Evolutionary conservation across 805 yeast genomes (phyloP).

Genomic region (Candida dendrica): DNA sequence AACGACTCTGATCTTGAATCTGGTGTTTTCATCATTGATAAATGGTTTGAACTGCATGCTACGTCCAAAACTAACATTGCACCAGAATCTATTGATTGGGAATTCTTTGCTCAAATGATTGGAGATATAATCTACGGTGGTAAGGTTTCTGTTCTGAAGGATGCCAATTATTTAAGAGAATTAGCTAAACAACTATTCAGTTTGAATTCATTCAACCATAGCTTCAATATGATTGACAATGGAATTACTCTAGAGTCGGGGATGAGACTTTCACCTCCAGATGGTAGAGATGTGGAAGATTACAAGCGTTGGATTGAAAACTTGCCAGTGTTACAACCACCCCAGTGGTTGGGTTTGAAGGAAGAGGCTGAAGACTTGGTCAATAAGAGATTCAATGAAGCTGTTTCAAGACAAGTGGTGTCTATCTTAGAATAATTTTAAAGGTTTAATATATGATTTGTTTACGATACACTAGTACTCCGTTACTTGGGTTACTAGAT

Average conservation of each 20-base stretch:
- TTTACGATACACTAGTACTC: too few relatives aligned
- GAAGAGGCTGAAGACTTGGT: constrained; percentile 33
- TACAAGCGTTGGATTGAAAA: constrained; percentile 41
- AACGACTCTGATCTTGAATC: constrained; percentile 63
- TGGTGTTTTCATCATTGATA: constrained; percentile 37
- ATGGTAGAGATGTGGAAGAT: constrained; percentile 27
- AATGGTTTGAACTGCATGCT: constrained; percentile 27
- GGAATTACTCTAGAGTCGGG: constrained; percentile 8
- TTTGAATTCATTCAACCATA: constrained; percentile 29
- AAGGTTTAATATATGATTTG: neutral
- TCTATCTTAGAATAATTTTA: neutral
- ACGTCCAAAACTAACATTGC: constrained; percentile 28
- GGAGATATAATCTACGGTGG: constrained; percentile 61
- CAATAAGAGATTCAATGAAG: constrained; percentile 8
- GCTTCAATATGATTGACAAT: constrained; percentile 34
- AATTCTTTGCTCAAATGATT: constrained; percentile 38
- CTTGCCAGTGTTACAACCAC: constrained; percentile 47
- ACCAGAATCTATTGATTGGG: constrained; percentile 49
- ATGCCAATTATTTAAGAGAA: constrained; percentile 27
- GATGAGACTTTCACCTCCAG: constrained; percentile 36
- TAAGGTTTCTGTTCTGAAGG: constrained; percentile 38
- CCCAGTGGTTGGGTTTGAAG: constrained; percentile 46
- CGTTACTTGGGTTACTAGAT: too few relatives aligned
- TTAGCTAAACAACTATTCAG: constrained; percentile 34
- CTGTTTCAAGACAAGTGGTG: constrained; percentile 2